Evolutionary conservation across 176 grass and related monocot species (phyloP).

Genomic region (Rhynchospora tenuis): DNA sequence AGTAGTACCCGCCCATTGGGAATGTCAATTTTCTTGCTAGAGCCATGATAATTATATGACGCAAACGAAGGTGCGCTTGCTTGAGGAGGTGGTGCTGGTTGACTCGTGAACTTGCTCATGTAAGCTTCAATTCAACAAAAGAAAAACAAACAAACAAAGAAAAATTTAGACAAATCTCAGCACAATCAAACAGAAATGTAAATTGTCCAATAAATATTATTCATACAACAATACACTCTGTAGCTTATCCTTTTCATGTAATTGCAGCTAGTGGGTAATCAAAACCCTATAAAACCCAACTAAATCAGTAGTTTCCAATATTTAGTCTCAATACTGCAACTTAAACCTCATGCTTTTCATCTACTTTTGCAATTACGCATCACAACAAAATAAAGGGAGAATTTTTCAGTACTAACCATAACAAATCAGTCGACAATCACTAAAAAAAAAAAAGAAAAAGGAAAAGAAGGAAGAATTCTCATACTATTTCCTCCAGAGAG

Average conservation of each 20-base stretch:
- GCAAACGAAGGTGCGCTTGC: constrained; percentile 38
- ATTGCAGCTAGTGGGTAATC: neutral
- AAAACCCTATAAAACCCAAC: neutral
- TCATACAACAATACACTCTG: neutral
- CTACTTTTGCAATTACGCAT: neutral
- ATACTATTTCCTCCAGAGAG: constrained; percentile 27
- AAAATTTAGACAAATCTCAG: neutral
- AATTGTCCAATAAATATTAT: neutral
- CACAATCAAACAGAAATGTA: neutral
- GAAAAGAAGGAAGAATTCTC: constrained; percentile 30
- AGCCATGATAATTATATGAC: constrained; percentile 62
- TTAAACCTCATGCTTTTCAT: neutral
- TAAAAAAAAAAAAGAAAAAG: neutral
- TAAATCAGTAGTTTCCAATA: neutral
- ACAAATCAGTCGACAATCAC: constrained; percentile 16
- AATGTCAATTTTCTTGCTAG: constrained; percentile 83
- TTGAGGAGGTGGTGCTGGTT: constrained; percentile 48
- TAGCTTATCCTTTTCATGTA: neutral
- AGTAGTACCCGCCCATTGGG: constrained; percentile 73
- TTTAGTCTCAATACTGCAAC: neutral
- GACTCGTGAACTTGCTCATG: constrained; percentile 45
- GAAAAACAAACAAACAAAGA: neutral
- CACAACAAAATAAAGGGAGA: neutral
- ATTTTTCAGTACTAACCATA: neutral
- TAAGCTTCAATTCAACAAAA: constrained; percentile 37